Evolutionary conservation across 495 filamentous ascomycete genomes (phyloP).

Genomic region (Xylaria grammica): DNA sequence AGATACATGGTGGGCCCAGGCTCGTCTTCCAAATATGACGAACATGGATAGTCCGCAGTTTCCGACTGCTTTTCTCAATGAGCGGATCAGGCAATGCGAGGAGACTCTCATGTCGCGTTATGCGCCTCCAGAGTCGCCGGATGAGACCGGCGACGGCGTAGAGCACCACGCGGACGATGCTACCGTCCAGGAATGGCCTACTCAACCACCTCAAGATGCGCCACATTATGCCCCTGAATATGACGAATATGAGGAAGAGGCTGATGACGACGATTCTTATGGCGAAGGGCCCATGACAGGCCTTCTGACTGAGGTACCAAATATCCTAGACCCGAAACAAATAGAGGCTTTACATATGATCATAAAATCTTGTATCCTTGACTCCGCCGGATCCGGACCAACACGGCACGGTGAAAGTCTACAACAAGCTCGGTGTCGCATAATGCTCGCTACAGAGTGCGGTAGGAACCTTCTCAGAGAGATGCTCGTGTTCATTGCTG

Average conservation of each 20-base stretch:
- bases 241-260: constrained; percentile 70
- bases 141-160: constrained; percentile 38
- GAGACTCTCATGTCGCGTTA: constrained; percentile 53
- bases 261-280: constrained; percentile 80
- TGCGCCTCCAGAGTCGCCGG: constrained; percentile 47
- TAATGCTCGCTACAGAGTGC: constrained; percentile 82
- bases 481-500: constrained; percentile 92
- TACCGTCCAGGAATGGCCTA: constrained; percentile 55
- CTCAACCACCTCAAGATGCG: constrained; percentile 48
- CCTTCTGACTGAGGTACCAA: constrained; percentile 88
- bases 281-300: constrained; percentile 85
- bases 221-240: constrained; percentile 49
- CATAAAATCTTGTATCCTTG: constrained; percentile 85
- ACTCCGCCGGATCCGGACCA: constrained; percentile 61
- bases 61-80: constrained; percentile 56
- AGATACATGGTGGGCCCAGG: constrained; percentile 61
- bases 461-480: constrained; percentile 87
- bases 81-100: constrained; percentile 54
- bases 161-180: constrained; percentile 54
- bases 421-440: constrained; percentile 84
- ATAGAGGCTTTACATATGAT: constrained; percentile 96
- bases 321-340: constrained; percentile 88
- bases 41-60: constrained; percentile 57
- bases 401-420: constrained; percentile 70
- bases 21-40: constrained; percentile 58